phyloP scores from a whole-genome alignment of 305 asterid genomes.

The Solanum hybrid region DNA sequence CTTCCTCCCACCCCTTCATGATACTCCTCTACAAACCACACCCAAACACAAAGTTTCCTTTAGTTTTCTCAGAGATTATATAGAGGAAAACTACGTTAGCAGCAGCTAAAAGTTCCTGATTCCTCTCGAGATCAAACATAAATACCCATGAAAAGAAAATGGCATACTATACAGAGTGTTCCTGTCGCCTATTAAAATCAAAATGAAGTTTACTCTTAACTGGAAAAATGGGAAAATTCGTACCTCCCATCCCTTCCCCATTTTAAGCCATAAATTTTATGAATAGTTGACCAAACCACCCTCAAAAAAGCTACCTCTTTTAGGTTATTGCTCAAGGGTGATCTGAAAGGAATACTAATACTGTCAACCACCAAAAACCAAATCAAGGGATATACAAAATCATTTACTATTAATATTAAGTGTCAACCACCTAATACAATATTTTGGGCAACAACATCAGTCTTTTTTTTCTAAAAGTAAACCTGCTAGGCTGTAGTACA shows the following conservation, averaged over 20 bases:
- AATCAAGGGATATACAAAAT: not conserved
- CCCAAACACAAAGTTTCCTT: not conserved
- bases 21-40: not conserved
- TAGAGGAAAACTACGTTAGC: not conserved
- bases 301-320: not conserved
- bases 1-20: not conserved
- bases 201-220: not conserved
- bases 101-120: not conserved
- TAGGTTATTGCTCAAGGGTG: constrained; percentile 6
- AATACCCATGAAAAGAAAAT: not conserved
- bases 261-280: not conserved
- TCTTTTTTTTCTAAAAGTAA: not conserved
- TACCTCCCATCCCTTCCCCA: not conserved
- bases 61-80: not conserved
- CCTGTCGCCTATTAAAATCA: not conserved
- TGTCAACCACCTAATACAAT: not conserved
- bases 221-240: not conserved
- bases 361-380: not conserved
- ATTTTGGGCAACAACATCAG: not conserved
- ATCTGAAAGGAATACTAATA: not conserved
- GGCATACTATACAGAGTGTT: not conserved
- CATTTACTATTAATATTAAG: not conserved
- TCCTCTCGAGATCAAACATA: not conserved
- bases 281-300: not conserved
- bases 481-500: not conserved